Conservation (phyloP, 1,284 basidiomycete genomes). For the Boletellus sp. region DNA sequence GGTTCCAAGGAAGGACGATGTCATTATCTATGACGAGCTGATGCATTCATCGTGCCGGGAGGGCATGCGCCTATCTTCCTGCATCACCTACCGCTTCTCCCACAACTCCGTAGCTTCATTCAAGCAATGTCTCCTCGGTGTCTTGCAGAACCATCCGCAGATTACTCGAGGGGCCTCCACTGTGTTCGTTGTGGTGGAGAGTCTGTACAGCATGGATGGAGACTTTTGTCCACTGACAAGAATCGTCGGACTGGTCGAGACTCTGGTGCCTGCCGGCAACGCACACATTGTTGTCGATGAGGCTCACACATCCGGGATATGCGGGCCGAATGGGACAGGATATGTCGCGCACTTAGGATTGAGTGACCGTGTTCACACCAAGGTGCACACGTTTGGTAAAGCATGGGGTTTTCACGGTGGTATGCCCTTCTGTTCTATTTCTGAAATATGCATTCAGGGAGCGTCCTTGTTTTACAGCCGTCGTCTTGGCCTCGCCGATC, state of each 20-base stretch:
- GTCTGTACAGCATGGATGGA: constrained; percentile 65
- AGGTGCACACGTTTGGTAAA: constrained; percentile 55
- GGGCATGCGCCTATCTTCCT: constrained; percentile 44
- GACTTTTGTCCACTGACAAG: constrained; percentile 50
- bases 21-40: constrained; percentile 55
- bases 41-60: constrained; percentile 60
- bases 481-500: constrained; percentile 45
- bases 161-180: constrained; percentile 33
- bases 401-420: constrained; percentile 70
- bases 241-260: constrained; percentile 38
- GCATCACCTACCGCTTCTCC: constrained; percentile 36
- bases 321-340: constrained; percentile 47
- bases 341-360: constrained; percentile 34
- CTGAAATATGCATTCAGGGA: too few species aligned
- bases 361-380: constrained; percentile 39
- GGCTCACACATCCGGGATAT: constrained; percentile 50
- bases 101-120: constrained; percentile 44
- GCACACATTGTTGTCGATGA: constrained; percentile 48
- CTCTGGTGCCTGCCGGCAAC: constrained; percentile 32
- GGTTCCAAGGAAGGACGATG: constrained; percentile 49
- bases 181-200: constrained; percentile 51
- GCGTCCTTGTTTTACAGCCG: constrained; percentile 37
- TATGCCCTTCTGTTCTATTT: constrained; percentile 34
- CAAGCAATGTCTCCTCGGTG: constrained; percentile 25
- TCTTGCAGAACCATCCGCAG: constrained; percentile 22